Evolutionary conservation across 2,329 filamentous ascomycete species (phyloP), one percentile per base, ranked within the genome.

Genomic region (Lasiodiplodia theobromae): DNA sequence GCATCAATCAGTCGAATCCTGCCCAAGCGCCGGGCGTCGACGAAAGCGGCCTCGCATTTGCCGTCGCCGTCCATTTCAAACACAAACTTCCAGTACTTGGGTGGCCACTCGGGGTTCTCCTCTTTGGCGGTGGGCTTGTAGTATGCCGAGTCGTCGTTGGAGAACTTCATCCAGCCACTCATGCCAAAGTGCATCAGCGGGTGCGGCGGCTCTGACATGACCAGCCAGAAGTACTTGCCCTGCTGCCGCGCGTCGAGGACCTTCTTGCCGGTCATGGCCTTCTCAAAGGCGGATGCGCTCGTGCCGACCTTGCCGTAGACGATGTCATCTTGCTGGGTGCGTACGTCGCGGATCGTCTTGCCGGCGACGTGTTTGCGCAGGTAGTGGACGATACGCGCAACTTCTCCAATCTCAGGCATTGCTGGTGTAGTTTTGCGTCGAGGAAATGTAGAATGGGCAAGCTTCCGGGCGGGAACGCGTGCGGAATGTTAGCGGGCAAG

Each of bases 191-290:
- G 94, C 89, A 97, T 93, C 37, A 98, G 88, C 0, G 92, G 88
- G 80, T 98, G 96, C 1, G 95, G 94, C 12, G 93, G 87, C 11
- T 87, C 86, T 31, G 87, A 86, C 87, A 92, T 92, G 47, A 93
- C 89, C 25, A 98, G 84, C 85, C 96, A 99, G 79, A 99, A 98
- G 77, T 98, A 98, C 86, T 98, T 99, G 11, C 96, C 96, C 78
- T 97, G 96, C 69, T 92, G 93, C 4, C 92, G 92, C 4, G 92
- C 92, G 66, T 85, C 86, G 51, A 86, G 74, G 38, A 91, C 88
- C 75, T 89, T 93, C 75, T 92, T 95, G 4, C 93, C 93, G 3
- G 86, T 86, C 75, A 97, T 84, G 1, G 91, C 89, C 67, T 88
- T 86, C 73, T 92, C 85, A 71, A 99, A 94, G 37, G 90, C 91